These are phyloP conservation scores for Exophiala viscosa DNA, from an alignment of 2,329 filamentous ascomycete genomes.

Conservation along the genomic window DNA sequence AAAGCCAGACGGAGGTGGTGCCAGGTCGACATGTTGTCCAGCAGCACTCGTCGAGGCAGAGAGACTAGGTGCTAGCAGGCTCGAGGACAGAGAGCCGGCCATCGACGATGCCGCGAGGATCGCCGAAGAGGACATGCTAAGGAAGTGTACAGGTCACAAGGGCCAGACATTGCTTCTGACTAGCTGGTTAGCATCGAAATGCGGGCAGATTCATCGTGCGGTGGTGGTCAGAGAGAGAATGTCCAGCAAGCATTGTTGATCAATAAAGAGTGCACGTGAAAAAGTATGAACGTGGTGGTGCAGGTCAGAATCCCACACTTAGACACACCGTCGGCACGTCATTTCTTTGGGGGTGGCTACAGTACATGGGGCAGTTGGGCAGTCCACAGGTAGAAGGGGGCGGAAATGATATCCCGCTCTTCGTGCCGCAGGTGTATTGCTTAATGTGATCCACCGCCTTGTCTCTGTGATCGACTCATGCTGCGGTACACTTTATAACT, in stretches of 20 bases:
- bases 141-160: slow-evolving; percentile 10
- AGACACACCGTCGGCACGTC: no score
- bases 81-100: slow-evolving; percentile 11
- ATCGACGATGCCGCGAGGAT: slow-evolving; percentile 4
- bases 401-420: no score
- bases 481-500: no score
- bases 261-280: slow-evolving; percentile 20
- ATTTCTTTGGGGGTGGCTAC: no score
- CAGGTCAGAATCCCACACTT: background rate
- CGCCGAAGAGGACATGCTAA: slow-evolving; percentile 7
- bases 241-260: slow-evolving; percentile 15
- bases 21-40: slow-evolving; percentile 1
- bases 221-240: slow-evolving; percentile 2
- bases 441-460: no score
- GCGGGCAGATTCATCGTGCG: slow-evolving; percentile 2
- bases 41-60: slow-evolving; percentile 11
- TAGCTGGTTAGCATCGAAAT: slow-evolving; percentile 13
- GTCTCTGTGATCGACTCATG: no score
- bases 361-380: no score
- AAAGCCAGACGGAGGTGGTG: slow-evolving; percentile 12
- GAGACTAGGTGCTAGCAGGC: slow-evolving; percentile 1
- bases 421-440: no score
- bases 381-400: no score
- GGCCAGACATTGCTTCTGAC: slow-evolving; percentile 13
- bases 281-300: background rate